A percentile compares a stretch with the other conserved stretches of the same genome.
phyloP scores from a whole-genome alignment of 2,329 filamentous ascomycete genomes.

The Pseudogymnoascus verrucosus region DNA sequence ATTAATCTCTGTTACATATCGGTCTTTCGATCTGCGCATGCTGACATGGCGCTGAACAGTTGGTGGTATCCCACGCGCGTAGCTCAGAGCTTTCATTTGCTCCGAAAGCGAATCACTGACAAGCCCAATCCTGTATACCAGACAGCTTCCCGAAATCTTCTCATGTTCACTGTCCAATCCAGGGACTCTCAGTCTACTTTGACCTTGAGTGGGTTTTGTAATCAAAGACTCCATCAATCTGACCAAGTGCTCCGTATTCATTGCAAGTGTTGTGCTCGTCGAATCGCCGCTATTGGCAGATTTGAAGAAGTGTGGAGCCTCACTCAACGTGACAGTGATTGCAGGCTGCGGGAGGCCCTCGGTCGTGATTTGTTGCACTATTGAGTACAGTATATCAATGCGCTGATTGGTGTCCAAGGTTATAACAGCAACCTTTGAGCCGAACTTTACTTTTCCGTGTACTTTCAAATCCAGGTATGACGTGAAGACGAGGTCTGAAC shows the following conservation, averaged over 20 bases:
- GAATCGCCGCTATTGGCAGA: not conserved
- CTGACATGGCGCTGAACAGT: conserved; percentile 19
- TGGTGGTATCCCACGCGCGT: conserved; percentile 26
- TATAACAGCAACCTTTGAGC: conserved; percentile 34
- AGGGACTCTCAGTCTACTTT: conserved; percentile 24
- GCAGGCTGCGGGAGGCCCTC: conserved; percentile 30
- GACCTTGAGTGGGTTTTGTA: not conserved
- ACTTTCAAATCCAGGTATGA: conserved; percentile 34
- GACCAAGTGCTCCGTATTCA: not conserved
- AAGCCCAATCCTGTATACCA: conserved; percentile 41
- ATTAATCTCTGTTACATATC: conserved; percentile 15
- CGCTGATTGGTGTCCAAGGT: conserved; percentile 25
- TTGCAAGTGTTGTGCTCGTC: not conserved
- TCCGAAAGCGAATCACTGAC: conserved; percentile 22
- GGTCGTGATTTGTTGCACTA: conserved; percentile 31
- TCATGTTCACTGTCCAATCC: conserved; percentile 30
- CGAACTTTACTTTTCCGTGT: conserved; percentile 31
- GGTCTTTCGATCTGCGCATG: conserved; percentile 12
- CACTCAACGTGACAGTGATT: conserved; percentile 34
- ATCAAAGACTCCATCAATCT: not conserved
- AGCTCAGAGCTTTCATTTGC: conserved; percentile 23
- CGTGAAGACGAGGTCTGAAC: conserved; percentile 32
- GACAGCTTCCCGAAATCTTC: conserved; percentile 37
- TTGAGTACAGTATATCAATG: conserved; percentile 40
- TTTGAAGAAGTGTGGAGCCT: conserved; percentile 29